phyloP scores from a whole-genome alignment of 148 eudicot species.

The Cornus florida region DNA sequence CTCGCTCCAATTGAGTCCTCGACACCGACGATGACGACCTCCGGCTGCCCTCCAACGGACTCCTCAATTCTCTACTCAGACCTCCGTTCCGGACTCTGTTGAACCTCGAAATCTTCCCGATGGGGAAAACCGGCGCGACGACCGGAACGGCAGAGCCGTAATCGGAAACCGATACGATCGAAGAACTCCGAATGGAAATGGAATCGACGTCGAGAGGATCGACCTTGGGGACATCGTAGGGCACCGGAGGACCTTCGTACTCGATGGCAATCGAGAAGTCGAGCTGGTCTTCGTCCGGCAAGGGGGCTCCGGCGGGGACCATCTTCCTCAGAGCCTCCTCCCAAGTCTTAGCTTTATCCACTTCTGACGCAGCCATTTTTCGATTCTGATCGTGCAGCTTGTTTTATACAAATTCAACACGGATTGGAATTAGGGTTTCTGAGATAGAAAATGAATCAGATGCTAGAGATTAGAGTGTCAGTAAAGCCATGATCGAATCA shows the following conservation, averaged over 20 bases:
- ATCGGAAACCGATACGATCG: neutral
- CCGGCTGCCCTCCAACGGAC: neutral
- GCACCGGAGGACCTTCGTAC: constrained; percentile 26
- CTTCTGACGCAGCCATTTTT: constrained; percentile 8
- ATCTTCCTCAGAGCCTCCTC: constrained; percentile 27
- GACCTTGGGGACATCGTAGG: constrained; percentile 8
- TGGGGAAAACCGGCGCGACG: neutral
- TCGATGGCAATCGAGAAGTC: constrained; percentile 41
- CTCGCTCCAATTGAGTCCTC: constrained; percentile 1
- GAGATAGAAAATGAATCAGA: neutral
- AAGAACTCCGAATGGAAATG: constrained; percentile 10
- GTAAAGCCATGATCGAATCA: too few species aligned
- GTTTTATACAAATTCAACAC: neutral
- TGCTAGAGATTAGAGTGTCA: too few species aligned
- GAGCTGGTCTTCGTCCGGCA: constrained; percentile 38
- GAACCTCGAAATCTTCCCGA: constrained; percentile 13
- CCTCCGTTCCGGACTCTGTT: constrained; percentile 3
- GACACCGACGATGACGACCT: constrained; percentile 3
- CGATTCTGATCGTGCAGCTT: too few species aligned
- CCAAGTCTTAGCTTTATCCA: constrained; percentile 20
- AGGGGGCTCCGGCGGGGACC: constrained; percentile 39
- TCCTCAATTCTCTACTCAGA: neutral
- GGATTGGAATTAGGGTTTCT: neutral
- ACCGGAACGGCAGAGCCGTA: neutral
- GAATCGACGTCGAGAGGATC: constrained; percentile 12